Percentiles rank a stretch among this genome's conserved stretches.
phyloP scores from a whole-genome alignment of 2,329 filamentous ascomycete genomes.

The Neofusicoccum umdonicola region DNA sequence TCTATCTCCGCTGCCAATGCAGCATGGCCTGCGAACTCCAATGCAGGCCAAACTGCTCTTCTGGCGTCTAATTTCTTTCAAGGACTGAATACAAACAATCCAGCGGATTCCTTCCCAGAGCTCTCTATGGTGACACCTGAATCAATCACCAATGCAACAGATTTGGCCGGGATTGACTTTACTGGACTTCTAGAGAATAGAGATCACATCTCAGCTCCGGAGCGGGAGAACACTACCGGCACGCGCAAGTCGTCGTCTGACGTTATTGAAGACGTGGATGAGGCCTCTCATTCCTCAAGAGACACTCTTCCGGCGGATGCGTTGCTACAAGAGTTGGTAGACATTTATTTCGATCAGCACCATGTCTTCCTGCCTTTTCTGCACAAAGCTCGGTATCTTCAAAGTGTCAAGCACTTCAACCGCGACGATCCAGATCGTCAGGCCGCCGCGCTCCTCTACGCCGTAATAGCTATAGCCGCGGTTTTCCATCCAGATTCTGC shows the following conservation, averaged over 20 bases:
- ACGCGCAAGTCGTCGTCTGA: not conserved
- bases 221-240: not conserved
- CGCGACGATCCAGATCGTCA: slow-evolving; percentile 23
- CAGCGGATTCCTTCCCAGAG: not conserved
- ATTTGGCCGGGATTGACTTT: not conserved
- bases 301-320: not conserved
- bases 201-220: not conserved
- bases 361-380: slow-evolving; percentile 26
- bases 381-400: slow-evolving; percentile 25
- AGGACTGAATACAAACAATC: not conserved
- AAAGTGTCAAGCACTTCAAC: slow-evolving; percentile 20
- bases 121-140: not conserved
- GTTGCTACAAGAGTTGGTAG: not conserved
- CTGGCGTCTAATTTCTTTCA: not conserved
- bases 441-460: slow-evolving; percentile 26
- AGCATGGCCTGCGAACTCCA: not conserved
- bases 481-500: slow-evolving; percentile 24
- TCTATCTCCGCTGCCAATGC: not conserved
- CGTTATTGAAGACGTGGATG: not conserved
- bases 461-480: slow-evolving; percentile 29
- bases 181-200: not conserved
- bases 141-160: not conserved
- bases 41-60: not conserved
- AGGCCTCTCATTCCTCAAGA: not conserved
- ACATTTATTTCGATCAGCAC: not conserved